Base-by-base conservation (phyloP, 164 flowering plant genomes). In the Umbellularia californica region DNA sequence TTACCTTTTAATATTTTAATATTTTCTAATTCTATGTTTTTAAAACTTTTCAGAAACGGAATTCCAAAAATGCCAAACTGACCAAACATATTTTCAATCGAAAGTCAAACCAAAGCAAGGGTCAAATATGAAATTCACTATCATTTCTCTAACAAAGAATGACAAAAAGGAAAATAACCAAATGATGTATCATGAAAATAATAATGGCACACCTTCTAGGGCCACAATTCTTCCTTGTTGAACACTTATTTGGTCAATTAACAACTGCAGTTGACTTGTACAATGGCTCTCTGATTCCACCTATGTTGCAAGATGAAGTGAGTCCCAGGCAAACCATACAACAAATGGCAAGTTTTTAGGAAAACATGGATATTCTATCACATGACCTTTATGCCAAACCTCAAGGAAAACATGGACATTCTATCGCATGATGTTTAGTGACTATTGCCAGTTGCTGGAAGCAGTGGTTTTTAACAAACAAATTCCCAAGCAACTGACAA, bases 221-320 rank as follows among this genome's bases (percentile, higher is more conserved):
- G 87, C 81, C 68, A 87, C 87, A 81, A 92, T 83, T 52, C 78
- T 83, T 58, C 89, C 93, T 75, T 92, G 95, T 79, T 95, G 98
- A 76, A 73, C 71, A 84, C 98, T 95, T 73, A 95, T 88, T 82
- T 93, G 97, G 82, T 95, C 97, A 77, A 95, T 93, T n/a, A 92
- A 80, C 58, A 83, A 79, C 70, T 87, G 81, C 85, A 83, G 89
- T 80, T 92, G 91, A 77, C 90, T 88, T 23, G 90, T 86, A 80
- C 97, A 93, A 52, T 82, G 89, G 72, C 71, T 84, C 84, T 93
- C 97, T 28, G 95, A 82, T 76, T 90, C 97, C 69, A 93, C 83
- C 99, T 95, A n/a, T n/a, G 87, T 76, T 20, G n/a, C 73, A 47
- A 63, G 58, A 72, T 13, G 23, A 47, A 72, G 60, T 64, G n/a